Conservation (phyloP, 208 protist genomes). For the Porcisia hertigi region DNA sequence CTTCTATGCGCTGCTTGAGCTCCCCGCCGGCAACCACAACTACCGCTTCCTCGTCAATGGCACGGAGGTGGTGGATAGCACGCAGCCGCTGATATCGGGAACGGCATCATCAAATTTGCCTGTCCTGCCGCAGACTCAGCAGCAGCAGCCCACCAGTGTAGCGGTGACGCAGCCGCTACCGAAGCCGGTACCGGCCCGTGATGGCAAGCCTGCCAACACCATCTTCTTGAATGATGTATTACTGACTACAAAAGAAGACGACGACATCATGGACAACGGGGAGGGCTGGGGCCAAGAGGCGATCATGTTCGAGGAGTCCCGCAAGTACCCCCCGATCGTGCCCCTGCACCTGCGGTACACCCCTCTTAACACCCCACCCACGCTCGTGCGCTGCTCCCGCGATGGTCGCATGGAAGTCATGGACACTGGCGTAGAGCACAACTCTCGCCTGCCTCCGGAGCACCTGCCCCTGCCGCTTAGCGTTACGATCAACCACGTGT, state of each 20-base stretch:
- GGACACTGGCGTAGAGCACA: conserved; percentile 37
- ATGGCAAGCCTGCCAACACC: conserved; percentile 68
- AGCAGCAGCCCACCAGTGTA: conserved; percentile 1
- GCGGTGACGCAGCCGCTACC: conserved; percentile 32
- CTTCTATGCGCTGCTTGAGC: conserved; percentile 84
- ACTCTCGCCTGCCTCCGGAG: conserved; percentile 48
- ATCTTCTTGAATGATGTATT: conserved; percentile 75
- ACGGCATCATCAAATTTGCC: conserved; percentile 7
- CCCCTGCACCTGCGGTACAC: conserved; percentile 91
- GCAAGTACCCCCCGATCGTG: conserved; percentile 90
- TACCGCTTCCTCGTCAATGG: conserved; percentile 84
- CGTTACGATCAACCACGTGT: conserved; percentile 93
- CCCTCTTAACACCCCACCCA: conserved; percentile 91
- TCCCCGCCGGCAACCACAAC: conserved; percentile 75
- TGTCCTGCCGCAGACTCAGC: conserved; percentile 13
- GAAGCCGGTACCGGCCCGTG: conserved; percentile 30
- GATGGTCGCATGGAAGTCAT: conserved; percentile 60
- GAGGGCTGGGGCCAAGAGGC: conserved; percentile 81
- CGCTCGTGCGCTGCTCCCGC: conserved; percentile 69
- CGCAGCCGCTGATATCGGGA: conserved; percentile 60
- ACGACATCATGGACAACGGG: conserved; percentile 81
- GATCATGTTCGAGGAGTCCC: conserved; percentile 82
- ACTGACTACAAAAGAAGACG: conserved; percentile 72
- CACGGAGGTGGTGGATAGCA: conserved; percentile 69
- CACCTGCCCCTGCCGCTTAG: conserved; percentile 87